Evolutionary conservation across 495 filamentous ascomycete species (phyloP).

Genomic region (Penicillium cosmopolitanum): DNA sequence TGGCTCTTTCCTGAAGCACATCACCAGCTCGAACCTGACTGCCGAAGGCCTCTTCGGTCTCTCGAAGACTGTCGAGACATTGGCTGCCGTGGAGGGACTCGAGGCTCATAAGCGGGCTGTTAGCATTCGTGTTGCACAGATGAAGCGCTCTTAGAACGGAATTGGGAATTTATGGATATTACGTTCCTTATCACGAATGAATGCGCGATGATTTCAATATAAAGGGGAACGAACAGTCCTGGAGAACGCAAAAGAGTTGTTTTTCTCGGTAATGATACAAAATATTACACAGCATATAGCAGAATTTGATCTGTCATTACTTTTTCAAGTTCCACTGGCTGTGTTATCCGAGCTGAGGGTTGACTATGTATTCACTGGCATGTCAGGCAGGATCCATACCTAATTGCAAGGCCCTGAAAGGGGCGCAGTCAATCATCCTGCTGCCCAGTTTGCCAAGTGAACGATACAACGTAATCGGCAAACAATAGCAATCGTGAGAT

Average conservation of each 20-base stretch:
- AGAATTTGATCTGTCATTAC: neutral
- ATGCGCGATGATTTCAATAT: constrained; percentile 29
- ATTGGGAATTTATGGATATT: neutral
- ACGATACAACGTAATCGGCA: no score
- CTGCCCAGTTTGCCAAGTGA: no score
- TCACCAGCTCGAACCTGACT: constrained; percentile 89
- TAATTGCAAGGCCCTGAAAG: no score
- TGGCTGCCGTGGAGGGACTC: constrained; percentile 91
- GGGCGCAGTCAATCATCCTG: no score
- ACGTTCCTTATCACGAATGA: constrained; percentile 23
- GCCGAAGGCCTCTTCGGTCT: constrained; percentile 82
- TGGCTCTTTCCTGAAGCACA: constrained; percentile 92
- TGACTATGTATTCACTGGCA: no score
- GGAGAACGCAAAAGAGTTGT: neutral
- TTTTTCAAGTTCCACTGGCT: neutral
- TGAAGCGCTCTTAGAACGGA: constrained; percentile 47
- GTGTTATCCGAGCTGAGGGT: no score
- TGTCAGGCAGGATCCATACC: no score
- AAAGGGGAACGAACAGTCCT: neutral
- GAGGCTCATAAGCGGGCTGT: constrained; percentile 94
- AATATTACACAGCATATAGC: constrained; percentile 2
- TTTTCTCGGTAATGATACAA: neutral
- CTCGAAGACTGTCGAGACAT: constrained; percentile 85
- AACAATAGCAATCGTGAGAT: no score
- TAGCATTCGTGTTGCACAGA: constrained; percentile 75